Conservation (phyloP, 176 grass and related monocot species). For the Aechmea fasciata region DNA sequence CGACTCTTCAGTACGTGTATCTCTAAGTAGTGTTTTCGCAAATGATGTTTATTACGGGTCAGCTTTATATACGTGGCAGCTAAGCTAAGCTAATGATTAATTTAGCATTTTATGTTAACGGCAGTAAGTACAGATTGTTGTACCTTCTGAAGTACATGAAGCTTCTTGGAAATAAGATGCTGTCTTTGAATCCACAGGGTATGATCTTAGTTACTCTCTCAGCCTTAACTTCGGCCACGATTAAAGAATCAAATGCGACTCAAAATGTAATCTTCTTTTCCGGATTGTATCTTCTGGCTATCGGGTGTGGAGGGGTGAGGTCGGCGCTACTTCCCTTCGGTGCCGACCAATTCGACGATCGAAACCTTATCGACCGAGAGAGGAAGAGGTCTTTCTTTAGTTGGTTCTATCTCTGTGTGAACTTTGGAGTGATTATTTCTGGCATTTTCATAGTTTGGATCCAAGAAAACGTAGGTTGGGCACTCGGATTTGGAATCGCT, state of each 20-base stretch:
- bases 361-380: conserved; percentile 20
- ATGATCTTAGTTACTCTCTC: conserved; percentile 42
- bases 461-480: conserved; percentile 53
- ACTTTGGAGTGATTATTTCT: conserved; percentile 49
- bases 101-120: not conserved
- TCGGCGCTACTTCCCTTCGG: conserved; percentile 60
- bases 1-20: too few species aligned
- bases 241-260: conserved; percentile 15
- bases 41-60: too few species aligned
- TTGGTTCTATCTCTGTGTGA: conserved; percentile 44
- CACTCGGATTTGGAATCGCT: conserved; percentile 47
- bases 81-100: too few species aligned
- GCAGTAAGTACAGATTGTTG: not conserved
- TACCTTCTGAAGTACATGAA: not conserved
- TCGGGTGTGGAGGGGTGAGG: conserved; percentile 45
- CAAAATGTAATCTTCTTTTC: conserved; percentile 39
- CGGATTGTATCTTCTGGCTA: conserved; percentile 55
- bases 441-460: conserved; percentile 47
- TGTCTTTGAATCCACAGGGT: conserved; percentile 25
- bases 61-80: too few species aligned
- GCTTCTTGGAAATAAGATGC: too few species aligned
- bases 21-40: too few species aligned
- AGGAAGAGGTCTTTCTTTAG: conserved; percentile 47
- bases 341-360: conserved; percentile 37
- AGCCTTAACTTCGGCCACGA: conserved; percentile 25